These are phyloP conservation scores for Millerozyma acaciae DNA, from an alignment of 805 yeast genomes.

Conservation along the genomic window DNA sequence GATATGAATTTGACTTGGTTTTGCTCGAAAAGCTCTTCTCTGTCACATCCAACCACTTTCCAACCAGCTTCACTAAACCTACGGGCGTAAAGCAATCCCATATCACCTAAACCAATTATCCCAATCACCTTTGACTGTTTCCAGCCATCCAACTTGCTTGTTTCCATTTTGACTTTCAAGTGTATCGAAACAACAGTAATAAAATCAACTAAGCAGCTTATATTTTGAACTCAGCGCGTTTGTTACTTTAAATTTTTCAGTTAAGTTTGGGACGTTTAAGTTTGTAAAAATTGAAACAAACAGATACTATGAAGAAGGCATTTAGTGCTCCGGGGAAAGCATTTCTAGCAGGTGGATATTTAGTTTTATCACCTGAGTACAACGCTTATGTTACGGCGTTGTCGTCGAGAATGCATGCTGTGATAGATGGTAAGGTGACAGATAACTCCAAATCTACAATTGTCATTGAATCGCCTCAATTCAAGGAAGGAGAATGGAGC, in stretches of 20 bases:
- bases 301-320: conserved; percentile 30
- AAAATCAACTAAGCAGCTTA: no score
- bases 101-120: conserved; percentile 93
- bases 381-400: conserved; percentile 80
- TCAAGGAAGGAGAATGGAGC: conserved; percentile 64
- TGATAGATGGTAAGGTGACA: conserved; percentile 25
- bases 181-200: no score
- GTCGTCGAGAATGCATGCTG: conserved; percentile 85
- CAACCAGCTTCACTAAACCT: conserved; percentile 79
- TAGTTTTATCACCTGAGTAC: conserved; percentile 77
- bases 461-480: conserved; percentile 70
- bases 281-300: neutral
- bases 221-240: no score
- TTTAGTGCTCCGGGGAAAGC: conserved; percentile 97
- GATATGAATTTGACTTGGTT: conserved; percentile 37
- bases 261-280: neutral
- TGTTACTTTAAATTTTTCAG: neutral
- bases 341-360: conserved; percentile 87
- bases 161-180: conserved; percentile 9
- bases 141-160: no score
- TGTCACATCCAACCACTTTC: conserved; percentile 85
- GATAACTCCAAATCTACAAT: conserved; percentile 22
- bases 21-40: conserved; percentile 57
- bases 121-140: conserved; percentile 57
- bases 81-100: conserved; percentile 87